Base-by-base conservation (phyloP, 2,329 filamentous ascomycete species). In the Exophiala dermatitidis region DNA sequence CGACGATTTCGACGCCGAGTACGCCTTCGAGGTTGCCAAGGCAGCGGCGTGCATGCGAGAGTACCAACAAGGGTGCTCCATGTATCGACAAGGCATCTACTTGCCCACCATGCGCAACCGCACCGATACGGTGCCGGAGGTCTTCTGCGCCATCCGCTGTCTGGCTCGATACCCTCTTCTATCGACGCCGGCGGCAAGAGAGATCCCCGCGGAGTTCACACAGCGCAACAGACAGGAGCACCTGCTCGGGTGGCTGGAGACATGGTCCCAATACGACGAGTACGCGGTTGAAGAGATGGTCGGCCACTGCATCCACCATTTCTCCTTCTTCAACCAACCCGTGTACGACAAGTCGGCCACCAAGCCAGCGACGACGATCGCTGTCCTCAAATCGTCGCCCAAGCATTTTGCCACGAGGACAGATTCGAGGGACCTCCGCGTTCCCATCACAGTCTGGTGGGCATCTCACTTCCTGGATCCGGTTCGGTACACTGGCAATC, bases 301-400 rank as follows among this genome's bases (percentile, higher is more conserved):
- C n/a, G 32, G 26, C n/a, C 29, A 46, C n/a, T 53, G 54, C 12
- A n/a, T 58, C 40, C 57, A 60, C 30, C 57, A 60, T 49, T 29
- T 60, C 40, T 55, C 51, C 46, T 57, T 50, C 38, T 50, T 57
- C 36, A 52, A 52, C 26, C 48, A 47, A 3, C 41, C 46, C 5
- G 51, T 60, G 2, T 40, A 45, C 32, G 28, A 33, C 12, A 57
- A 55, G 43, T 57, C 57, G 4, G 40, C 32, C 1, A 60, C 57
- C 7, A 41, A 34, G 7, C 57, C 57, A 31, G 57, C 54, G 9
- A 48, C 52, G 4, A 54, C 48, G 5, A 54, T 60, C 31, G 57
- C 57, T 10, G 46, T 60, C 1, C 33, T 60, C 9, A 57, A 53
- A 26, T 41, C 48, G 5, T 49, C 47, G 2, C 32, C 36, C 19